A percentile compares a stretch with the other conserved stretches of the same genome.
Conservation (phyloP, 2,329 filamentous ascomycete genomes). For the Neofusicoccum laricinum region DNA sequence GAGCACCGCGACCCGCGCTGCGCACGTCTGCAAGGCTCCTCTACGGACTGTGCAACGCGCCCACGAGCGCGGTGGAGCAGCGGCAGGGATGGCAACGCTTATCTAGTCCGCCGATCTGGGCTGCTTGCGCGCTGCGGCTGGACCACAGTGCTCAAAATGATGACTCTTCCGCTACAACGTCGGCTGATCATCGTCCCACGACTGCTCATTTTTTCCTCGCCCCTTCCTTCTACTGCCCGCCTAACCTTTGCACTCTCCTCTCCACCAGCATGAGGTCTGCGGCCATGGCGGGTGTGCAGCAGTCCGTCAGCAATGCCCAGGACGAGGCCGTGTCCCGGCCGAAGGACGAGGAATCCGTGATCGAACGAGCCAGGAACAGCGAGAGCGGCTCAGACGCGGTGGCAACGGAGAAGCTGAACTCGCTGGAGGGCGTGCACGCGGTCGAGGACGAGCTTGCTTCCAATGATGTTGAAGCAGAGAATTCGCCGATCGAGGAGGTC, state of each 20-base stretch:
- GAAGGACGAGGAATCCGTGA: not conserved
- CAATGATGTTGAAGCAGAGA: slow-evolving; percentile 11
- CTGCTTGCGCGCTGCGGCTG: not conserved
- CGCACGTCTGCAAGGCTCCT: too few species aligned
- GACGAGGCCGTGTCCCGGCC: not conserved
- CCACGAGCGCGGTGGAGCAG: not conserved
- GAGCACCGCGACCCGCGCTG: not conserved
- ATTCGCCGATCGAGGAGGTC: slow-evolving; percentile 10
- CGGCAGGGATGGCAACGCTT: not conserved
- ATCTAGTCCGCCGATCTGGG: slow-evolving; percentile 2
- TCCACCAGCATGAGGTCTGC: not conserved
- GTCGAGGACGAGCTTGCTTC: not conserved
- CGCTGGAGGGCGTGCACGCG: not conserved
- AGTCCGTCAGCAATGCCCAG: not conserved
- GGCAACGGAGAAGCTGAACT: not conserved
- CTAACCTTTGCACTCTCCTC: not conserved
- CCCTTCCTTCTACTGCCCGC: not conserved
- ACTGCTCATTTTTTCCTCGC: not conserved
- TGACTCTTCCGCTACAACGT: slow-evolving; percentile 5
- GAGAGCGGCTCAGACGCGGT: not conserved
- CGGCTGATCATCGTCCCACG: slow-evolving; percentile 12
- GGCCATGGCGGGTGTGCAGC: not conserved
- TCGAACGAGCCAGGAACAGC: not conserved
- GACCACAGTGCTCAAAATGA: not conserved
- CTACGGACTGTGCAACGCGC: too few species aligned